Percentiles rank a stretch among this genome's conserved stretches.
phyloP scores from a whole-genome alignment of 2,329 filamentous ascomycete species.

The Calonectria montana region DNA sequence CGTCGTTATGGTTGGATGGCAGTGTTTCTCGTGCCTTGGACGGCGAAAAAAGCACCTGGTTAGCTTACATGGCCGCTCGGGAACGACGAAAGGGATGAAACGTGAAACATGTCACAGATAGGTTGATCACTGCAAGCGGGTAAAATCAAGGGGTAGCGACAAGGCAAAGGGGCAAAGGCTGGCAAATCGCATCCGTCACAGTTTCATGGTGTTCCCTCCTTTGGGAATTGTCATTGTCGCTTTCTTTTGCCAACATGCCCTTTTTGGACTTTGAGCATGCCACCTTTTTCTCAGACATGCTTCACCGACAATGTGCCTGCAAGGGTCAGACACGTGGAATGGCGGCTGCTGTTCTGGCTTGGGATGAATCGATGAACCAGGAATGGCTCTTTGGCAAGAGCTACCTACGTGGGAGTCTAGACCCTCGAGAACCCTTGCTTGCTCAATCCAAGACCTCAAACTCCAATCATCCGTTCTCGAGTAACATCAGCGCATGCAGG shows the following conservation, averaged over 20 bases:
- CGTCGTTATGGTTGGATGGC: not conserved
- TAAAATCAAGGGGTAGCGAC: not conserved
- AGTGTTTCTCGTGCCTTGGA: not conserved
- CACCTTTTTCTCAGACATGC: not conserved
- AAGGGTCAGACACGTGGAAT: constrained; percentile 26
- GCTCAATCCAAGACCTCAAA: not conserved
- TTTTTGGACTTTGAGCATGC: not conserved
- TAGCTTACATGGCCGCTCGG: not conserved
- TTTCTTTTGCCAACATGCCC: not conserved
- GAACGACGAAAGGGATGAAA: constrained; percentile 32
- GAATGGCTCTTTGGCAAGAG: not conserved
- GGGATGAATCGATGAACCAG: constrained; percentile 11
- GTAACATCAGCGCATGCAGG: not conserved
- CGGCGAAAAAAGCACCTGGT: not conserved
- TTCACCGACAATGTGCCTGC: not conserved
- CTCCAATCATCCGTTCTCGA: not conserved
- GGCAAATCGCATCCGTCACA: constrained; percentile 13
- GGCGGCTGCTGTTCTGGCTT: constrained; percentile 13
- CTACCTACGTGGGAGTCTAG: not conserved
- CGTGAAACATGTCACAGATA: constrained; percentile 30
- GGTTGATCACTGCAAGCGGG: constrained; percentile 10
- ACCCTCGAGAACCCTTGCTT: not conserved
- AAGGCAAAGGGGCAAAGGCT: not conserved
- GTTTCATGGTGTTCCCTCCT: constrained; percentile 18
- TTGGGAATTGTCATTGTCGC: not conserved